Percentiles rank a stretch among this genome's conserved stretches.
These are phyloP conservation scores for Golovinomyces cichoracearum DNA, from an alignment of 2,329 filamentous ascomycete species.

Conservation along the genomic window DNA sequence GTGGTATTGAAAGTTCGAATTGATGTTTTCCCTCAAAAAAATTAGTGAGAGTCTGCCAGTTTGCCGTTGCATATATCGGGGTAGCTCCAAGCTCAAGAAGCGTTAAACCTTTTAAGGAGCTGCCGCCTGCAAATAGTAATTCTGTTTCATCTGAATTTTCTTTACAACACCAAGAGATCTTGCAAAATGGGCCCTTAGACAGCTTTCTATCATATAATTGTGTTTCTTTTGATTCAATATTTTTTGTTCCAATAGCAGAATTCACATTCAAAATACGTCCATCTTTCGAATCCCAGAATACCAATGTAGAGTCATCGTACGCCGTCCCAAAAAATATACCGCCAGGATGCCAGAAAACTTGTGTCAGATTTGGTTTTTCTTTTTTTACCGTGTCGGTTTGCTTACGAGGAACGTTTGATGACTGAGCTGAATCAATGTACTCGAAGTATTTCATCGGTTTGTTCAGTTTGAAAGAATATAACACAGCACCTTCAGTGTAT, in stretches of 20 bases:
- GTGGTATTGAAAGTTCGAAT: slow-evolving; percentile 46
- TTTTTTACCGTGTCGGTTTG: slow-evolving; percentile 31
- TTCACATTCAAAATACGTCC: slow-evolving; percentile 61
- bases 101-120: slow-evolving; percentile 49
- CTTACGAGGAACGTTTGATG: slow-evolving; percentile 46
- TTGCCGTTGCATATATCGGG: slow-evolving; percentile 71
- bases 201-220: slow-evolving; percentile 23
- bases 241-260: slow-evolving; percentile 45
- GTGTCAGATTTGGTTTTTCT: slow-evolving; percentile 49
- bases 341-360: slow-evolving; percentile 83
- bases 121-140: slow-evolving; percentile 61
- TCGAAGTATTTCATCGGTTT: slow-evolving; percentile 52
- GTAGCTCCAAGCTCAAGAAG: slow-evolving; percentile 76
- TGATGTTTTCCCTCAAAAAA: slow-evolving; percentile 59
- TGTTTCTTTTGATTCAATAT: slow-evolving; percentile 36
- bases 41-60: slow-evolving; percentile 56
- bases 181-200: slow-evolving; percentile 47
- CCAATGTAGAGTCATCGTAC: slow-evolving; percentile 48
- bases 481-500: slow-evolving; percentile 66
- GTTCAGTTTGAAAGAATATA: slow-evolving; percentile 90
- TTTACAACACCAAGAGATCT: slow-evolving; percentile 81
- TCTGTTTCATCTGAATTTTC: slow-evolving; percentile 81
- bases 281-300: slow-evolving; percentile 85
- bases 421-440: slow-evolving; percentile 57
- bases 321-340: slow-evolving; percentile 19